Conservation (phyloP, 371 early-diverging fungal species). For the Mycotypha africana region DNA sequence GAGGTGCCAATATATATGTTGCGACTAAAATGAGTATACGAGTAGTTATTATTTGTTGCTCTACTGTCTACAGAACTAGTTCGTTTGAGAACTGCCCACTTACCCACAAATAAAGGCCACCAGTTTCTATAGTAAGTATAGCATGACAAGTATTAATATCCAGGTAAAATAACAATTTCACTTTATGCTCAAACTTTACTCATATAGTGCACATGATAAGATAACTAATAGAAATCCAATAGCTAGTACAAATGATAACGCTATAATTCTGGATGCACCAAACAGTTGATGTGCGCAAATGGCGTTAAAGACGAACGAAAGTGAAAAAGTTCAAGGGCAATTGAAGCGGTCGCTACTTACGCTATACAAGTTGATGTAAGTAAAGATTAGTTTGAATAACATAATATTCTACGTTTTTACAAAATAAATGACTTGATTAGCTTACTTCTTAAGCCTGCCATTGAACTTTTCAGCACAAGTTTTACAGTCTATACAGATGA, state of each 20-base stretch:
- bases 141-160: background rate
- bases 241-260: constrained; percentile 81
- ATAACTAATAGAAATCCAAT: constrained; percentile 87
- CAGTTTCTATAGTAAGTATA: constrained; percentile 65
- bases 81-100: background rate
- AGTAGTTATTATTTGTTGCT: background rate
- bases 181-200: constrained; percentile 40
- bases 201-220: constrained; percentile 88
- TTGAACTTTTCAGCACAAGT: too few relatives aligned
- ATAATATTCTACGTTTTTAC: constrained; percentile 3
- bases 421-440: background rate
- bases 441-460: constrained; percentile 23
- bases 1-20: constrained; percentile 82
- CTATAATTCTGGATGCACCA: constrained; percentile 59
- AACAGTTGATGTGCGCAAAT: background rate
- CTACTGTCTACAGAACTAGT: background rate
- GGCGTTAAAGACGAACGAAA: too few relatives aligned
- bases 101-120: constrained; percentile 86
- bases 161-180: background rate
- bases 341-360: too few relatives aligned
- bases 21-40: constrained; percentile 43
- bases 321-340: too few relatives aligned
- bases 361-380: too few relatives aligned
- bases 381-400: background rate
- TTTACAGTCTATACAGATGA: too few relatives aligned